A percentile compares a stretch with the other conserved stretches of the same genome.
These are phyloP conservation scores for Tieghemiomyces parasiticus DNA, from an alignment of 192 early-diverging fungal genomes.

Conservation along the genomic window DNA sequence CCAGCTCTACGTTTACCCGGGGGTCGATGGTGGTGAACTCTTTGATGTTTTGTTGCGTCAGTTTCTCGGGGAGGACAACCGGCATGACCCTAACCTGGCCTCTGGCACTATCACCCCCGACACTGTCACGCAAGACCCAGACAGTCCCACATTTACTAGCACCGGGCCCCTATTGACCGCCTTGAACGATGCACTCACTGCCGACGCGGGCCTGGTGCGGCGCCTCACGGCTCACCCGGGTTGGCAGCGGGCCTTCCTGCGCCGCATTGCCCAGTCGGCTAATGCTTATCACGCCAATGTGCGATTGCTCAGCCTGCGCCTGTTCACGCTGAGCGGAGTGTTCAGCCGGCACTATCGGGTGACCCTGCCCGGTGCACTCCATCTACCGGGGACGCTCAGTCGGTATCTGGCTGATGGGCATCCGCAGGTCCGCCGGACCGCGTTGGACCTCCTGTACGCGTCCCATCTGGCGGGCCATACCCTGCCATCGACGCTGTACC, in stretches of 20 bases:
- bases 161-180: neutral
- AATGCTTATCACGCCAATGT: neutral
- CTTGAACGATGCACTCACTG: neutral
- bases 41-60: neutral
- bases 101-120: neutral
- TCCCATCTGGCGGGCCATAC: neutral
- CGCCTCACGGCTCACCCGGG: neutral
- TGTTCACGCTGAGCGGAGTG: neutral
- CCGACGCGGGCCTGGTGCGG: neutral
- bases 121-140: neutral
- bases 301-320: neutral
- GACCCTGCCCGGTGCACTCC: neutral
- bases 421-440: conserved; percentile 2
- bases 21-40: neutral
- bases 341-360: neutral
- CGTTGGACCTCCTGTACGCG: neutral
- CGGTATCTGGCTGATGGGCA: conserved; percentile 10
- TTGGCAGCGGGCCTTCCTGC: neutral
- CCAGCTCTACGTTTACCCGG: neutral
- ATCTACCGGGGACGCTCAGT: neutral
- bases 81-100: no score
- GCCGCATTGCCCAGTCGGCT: neutral
- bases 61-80: no score
- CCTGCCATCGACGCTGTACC: conserved; percentile 30
- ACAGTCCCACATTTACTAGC: no score